A percentile compares a stretch with the other conserved stretches of the same genome.
These are phyloP conservation scores for Backusella morwellensis DNA, from an alignment of 192 early-diverging fungal genomes.

Conservation along the genomic window DNA sequence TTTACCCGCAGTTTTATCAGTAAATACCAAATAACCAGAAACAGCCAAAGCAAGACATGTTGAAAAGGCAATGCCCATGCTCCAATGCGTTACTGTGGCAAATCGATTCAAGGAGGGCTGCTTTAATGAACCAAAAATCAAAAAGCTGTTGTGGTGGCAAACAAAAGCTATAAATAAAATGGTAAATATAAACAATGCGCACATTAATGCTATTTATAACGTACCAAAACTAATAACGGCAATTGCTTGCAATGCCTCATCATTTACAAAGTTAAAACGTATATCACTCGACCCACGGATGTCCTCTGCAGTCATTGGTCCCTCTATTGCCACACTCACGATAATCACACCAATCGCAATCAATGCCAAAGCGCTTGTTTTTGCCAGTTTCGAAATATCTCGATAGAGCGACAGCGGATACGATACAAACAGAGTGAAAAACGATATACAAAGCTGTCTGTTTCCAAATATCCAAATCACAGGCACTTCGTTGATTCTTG, in stretches of 20 bases:
- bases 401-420: constrained; percentile 85
- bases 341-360: constrained; percentile 80
- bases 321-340: constrained; percentile 68
- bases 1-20: constrained; percentile 75
- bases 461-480: constrained; percentile 64
- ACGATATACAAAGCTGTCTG: constrained; percentile 70
- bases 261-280: constrained; percentile 40
- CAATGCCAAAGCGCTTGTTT: constrained; percentile 84
- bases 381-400: constrained; percentile 86
- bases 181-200: background rate
- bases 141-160: constrained; percentile 93
- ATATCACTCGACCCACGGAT: constrained; percentile 45
- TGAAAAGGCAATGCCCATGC: constrained; percentile 67
- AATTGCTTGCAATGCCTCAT: constrained; percentile 75
- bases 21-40: constrained; percentile 77
- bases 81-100: constrained; percentile 78
- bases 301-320: constrained; percentile 51
- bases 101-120: constrained; percentile 83
- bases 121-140: constrained; percentile 83
- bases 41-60: constrained; percentile 72
- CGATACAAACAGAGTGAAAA: constrained; percentile 76
- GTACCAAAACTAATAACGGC: constrained; percentile 89
- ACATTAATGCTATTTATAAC: background rate
- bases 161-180: constrained; percentile 68
- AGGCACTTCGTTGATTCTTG: constrained; percentile 46